Evolutionary conservation across 371 early-diverging fungal genomes (phyloP).

Genomic region (Batrachochytrium dendrobatidis): DNA sequence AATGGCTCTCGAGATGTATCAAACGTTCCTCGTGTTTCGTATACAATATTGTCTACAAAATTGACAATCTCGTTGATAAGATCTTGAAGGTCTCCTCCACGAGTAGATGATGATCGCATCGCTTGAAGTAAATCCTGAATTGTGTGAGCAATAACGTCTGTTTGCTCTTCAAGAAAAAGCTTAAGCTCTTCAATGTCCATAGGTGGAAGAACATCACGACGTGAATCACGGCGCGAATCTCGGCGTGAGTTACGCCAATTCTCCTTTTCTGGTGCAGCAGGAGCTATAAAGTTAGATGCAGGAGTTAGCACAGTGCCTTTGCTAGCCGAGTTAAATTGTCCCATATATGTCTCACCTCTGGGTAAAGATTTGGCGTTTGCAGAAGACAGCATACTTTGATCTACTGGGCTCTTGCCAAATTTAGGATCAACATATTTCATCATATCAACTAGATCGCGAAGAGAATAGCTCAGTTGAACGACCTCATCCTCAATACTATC

Average conservation of each 20-base stretch:
- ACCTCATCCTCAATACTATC: constrained; percentile 2
- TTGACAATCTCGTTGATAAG: constrained; percentile 53
- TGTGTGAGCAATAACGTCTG: constrained; percentile 67
- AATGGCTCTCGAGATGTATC: constrained; percentile 24
- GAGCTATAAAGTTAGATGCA: no score
- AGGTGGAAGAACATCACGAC: not conserved
- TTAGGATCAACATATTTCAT: constrained; percentile 5
- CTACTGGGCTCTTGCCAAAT: not conserved
- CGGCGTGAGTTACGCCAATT: not conserved
- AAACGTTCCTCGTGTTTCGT: constrained; percentile 20
- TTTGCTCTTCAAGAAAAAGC: constrained; percentile 66
- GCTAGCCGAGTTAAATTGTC: not conserved
- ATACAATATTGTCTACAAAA: constrained; percentile 39
- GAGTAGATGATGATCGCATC: constrained; percentile 43
- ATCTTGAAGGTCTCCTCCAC: constrained; percentile 47
- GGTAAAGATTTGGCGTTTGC: not conserved
- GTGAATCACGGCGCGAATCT: not conserved
- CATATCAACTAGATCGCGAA: not conserved
- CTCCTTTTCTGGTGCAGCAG: not conserved
- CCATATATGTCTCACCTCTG: not conserved
- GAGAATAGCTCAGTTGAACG: not conserved
- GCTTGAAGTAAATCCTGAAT: constrained; percentile 64
- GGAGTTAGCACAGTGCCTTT: no score
- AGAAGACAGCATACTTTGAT: not conserved
- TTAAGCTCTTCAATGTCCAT: constrained; percentile 12